Base-by-base conservation (phyloP, 768 basidiomycete genomes). In the Mycena galericulata region DNA sequence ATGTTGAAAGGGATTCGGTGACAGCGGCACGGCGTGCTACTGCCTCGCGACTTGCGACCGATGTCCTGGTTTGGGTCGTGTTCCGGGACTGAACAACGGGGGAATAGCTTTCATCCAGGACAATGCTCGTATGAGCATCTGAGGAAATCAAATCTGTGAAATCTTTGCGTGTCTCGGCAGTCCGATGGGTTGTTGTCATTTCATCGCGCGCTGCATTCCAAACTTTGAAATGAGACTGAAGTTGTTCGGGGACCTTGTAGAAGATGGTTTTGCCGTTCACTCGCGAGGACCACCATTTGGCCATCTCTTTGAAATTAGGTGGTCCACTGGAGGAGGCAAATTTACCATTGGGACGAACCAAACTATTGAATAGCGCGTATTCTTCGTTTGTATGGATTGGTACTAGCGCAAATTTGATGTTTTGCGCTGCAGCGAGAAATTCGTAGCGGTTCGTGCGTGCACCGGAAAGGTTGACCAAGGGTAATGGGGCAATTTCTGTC, bases 31-130 rank as follows among this genome's bases (percentile, higher is more conserved):
- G 4, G 20, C 3, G 22, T 24, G 15, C 15, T 24, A 34, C 3
- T 34, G 53, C 20, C 38, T 62, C 24, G 20, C 20, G 14, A 47
- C 17, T 36, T 9, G 60, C 60, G 24, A 62, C 26, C 6, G n/a
- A 2, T 3, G 49, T 47, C 5, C 47, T 38, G 15, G 40, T 53
- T 3, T 20, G 14, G 1, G n/a, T 14, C 4, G 49, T 38, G 6
- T 53, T 53, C 2, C 61, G 27, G 1, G 34, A 18, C 9, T 62
- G 61, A 3, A 62, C 61, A n/a, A 62, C 49, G 1, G 61, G 61
- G n/a, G 61, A 62, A 43, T 41, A 62, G n/a, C 50, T 53, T 32
- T 62, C 61, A 12, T 62, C 61, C 20, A 62, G 15, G 11, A 62
- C 61, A 2, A 51, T 7, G 17, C 61, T 62, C 11, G 61, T 63